phyloP scores from a whole-genome alignment of 2,329 filamentous ascomycete species.

The Fusarium fracticaudum region DNA sequence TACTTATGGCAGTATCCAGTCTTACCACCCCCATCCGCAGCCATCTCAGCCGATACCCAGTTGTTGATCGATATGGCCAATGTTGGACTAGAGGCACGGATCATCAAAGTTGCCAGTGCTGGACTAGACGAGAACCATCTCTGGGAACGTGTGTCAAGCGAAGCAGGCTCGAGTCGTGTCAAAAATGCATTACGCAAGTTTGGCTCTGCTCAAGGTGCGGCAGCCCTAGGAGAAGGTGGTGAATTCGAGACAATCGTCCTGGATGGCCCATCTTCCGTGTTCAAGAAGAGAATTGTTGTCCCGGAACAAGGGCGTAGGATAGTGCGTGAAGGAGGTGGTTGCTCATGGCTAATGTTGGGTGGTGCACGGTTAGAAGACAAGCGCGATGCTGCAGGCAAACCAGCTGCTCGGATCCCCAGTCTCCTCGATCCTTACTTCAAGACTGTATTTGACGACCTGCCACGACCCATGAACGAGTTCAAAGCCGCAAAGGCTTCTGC shows the following conservation, averaged over 20 bases:
- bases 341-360: conserved; percentile 73
- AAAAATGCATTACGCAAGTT: conserved; percentile 71
- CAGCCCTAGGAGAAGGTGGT: conserved; percentile 85
- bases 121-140: conserved; percentile 84
- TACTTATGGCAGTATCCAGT: conserved; percentile 93
- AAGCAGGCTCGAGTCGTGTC: conserved; percentile 57
- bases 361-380: conserved; percentile 64
- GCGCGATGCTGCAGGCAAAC: conserved; percentile 19
- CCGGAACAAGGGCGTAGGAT: conserved; percentile 61
- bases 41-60: conserved; percentile 56
- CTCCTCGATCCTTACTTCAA: conserved; percentile 73
- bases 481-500: conserved; percentile 7
- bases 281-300: conserved; percentile 76
- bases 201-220: conserved; percentile 72
- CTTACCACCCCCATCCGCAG: conserved; percentile 62
- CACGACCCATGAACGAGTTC: conserved; percentile 7
- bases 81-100: conserved; percentile 83
- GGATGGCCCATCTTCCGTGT: conserved; percentile 78
- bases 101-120: conserved; percentile 94
- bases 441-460: conserved; percentile 50
- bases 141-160: conserved; percentile 80
- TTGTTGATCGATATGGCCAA: conserved; percentile 84
- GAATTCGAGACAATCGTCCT: conserved; percentile 95
- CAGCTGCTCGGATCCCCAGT: conserved; percentile 64
- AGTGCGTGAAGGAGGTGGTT: conserved; percentile 78